These are phyloP conservation scores for Jamesozyma gamospora DNA, from an alignment of 805 yeast genomes.

Conservation along the genomic window DNA sequence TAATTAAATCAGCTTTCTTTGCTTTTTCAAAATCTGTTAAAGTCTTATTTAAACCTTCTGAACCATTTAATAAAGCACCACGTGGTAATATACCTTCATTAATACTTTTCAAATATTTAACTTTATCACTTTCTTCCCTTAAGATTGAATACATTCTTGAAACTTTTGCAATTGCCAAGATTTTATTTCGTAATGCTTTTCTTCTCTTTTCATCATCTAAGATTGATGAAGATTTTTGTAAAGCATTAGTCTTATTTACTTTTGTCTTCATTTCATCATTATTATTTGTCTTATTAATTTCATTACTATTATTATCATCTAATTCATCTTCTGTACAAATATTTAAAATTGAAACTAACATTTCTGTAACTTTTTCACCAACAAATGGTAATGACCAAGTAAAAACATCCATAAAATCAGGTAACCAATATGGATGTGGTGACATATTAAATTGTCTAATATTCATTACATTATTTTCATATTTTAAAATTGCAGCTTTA, in stretches of 20 bases:
- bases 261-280: background rate
- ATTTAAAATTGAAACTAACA: slow-evolving; percentile 79
- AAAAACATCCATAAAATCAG: slow-evolving; percentile 94
- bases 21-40: slow-evolving; percentile 77
- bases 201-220: slow-evolving; percentile 28
- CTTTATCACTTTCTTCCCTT: slow-evolving; percentile 80
- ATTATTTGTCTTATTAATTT: slow-evolving; percentile 1
- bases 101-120: slow-evolving; percentile 63
- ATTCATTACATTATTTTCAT: slow-evolving; percentile 87
- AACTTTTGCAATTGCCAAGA: slow-evolving; percentile 91
- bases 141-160: slow-evolving; percentile 84
- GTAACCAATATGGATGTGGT: slow-evolving; percentile 95
- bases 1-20: slow-evolving; percentile 61
- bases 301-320: slow-evolving; percentile 47
- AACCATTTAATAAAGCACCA: slow-evolving; percentile 75
- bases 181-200: slow-evolving; percentile 69
- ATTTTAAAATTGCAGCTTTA: slow-evolving; percentile 89
- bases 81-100: slow-evolving; percentile 75
- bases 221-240: background rate
- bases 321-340: slow-evolving; percentile 94
- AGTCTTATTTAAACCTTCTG: slow-evolving; percentile 64
- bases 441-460: slow-evolving; percentile 87
- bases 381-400: slow-evolving; percentile 97
- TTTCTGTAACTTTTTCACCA: slow-evolving; percentile 91
- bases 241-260: background rate